A percentile compares a stretch with the other conserved stretches of the same genome.
Evolutionary conservation across 345 rosid species (phyloP).

Genomic region (Dimocarpus longan): DNA sequence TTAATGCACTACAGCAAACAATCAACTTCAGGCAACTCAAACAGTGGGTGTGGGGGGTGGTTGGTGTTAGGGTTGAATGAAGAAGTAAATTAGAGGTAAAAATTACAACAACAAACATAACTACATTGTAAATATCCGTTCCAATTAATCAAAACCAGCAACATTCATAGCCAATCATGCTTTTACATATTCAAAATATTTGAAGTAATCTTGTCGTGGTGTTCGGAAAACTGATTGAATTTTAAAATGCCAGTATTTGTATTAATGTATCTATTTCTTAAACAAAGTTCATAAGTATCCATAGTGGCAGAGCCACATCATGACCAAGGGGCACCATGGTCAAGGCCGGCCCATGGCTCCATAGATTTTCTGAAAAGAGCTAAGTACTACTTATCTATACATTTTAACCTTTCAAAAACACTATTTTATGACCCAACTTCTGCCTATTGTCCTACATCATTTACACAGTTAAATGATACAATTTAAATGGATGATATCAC

Average conservation of each 20-base stretch:
- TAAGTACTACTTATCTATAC: neutral
- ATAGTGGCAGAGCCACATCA: neutral
- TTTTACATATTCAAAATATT: neutral
- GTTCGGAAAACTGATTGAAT: neutral
- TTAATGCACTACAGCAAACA: conserved; percentile 50
- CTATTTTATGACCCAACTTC: neutral
- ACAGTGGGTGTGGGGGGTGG: neutral
- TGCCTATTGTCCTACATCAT: neutral
- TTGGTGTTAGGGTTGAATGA: neutral
- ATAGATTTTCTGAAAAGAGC: neutral
- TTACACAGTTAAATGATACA: neutral
- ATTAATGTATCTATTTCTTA: neutral
- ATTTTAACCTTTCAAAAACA: too few species aligned
- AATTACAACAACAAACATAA: neutral
- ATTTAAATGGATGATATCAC: neutral
- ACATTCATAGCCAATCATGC: neutral
- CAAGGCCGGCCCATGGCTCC: neutral
- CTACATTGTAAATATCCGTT: too few species aligned
- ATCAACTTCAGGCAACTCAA: conserved; percentile 63
- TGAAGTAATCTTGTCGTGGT: neutral
- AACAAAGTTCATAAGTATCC: neutral
- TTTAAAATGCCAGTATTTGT: neutral
- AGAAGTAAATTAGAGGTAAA: neutral
- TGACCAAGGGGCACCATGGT: neutral
- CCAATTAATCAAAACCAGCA: neutral